These are phyloP conservation scores for Rhizophlyctis rosea DNA, from an alignment of 192 early-diverging fungal genomes.

Conservation along the genomic window DNA sequence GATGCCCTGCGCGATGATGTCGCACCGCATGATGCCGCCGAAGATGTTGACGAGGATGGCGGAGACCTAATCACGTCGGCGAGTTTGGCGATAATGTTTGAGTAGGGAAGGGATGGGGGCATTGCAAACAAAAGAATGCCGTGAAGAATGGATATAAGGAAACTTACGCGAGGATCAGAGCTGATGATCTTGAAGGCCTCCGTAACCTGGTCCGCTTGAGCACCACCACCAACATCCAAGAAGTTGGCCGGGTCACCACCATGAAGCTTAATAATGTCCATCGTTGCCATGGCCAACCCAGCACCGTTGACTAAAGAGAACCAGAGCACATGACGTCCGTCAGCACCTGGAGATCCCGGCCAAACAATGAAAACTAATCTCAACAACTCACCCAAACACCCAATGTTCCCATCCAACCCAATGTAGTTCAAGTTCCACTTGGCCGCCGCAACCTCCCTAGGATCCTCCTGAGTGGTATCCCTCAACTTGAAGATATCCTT, in stretches of 20 bases:
- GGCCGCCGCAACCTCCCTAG: constrained; percentile 93
- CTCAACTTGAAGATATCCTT: constrained; percentile 83
- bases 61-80: constrained; percentile 61
- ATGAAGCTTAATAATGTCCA: constrained; percentile 99
- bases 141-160: constrained; percentile 5
- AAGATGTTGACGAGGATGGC: constrained; percentile 99
- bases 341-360: no score
- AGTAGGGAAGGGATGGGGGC: not conserved
- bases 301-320: constrained; percentile 82
- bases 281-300: constrained; percentile 98
- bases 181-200: constrained; percentile 99
- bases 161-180: constrained; percentile 79
- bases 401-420: constrained; percentile 96
- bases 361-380: no score
- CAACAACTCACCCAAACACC: constrained; percentile 79
- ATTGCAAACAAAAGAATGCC: constrained; percentile 8
- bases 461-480: constrained; percentile 94
- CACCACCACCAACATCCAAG: constrained; percentile 97
- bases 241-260: constrained; percentile 99
- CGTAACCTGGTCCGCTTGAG: constrained; percentile 90
- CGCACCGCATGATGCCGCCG: constrained; percentile 99
- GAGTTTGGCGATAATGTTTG: not conserved
- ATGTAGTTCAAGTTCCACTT: constrained; percentile 99
- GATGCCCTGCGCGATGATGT: constrained; percentile 97
- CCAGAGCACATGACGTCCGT: no score